Base-by-base conservation (phyloP, 2,329 filamentous ascomycete species). In the Botrytis galanthina region DNA sequence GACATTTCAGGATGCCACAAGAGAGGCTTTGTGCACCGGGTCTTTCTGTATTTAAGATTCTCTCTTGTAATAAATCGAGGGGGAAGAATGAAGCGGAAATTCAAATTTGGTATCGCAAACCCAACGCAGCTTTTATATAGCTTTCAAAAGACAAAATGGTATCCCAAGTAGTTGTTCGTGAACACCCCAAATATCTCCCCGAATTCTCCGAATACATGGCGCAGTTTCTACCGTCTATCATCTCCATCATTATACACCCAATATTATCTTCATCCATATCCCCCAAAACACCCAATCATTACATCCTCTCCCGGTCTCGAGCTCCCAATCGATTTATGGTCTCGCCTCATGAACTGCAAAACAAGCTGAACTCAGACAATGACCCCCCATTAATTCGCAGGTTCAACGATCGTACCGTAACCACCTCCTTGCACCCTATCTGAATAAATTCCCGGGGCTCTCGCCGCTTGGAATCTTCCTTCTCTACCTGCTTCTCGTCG, bases 351-450 rank as follows among this genome's bases (percentile, higher is more conserved):
- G 35, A 29, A 66, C 70, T 72, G 67, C 46, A 66, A 72, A 14
- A 67, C 44, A 68, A 42, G 42, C 66, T 22, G 59, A 44, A 54
- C 70, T 72, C 62, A 72, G 70, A 72, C 29, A 72, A 57, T 54
- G 44, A 4, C 37, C 35, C 51, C 59, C 44, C 44, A 32, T 57
- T 62, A 73, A 62, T 62, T 62, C 71, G 57, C 51, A 48, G 78
- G 78, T 67, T 80, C 79, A 26, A 77, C 78, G 74, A 81, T 81
- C 32, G 80, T 81, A 70, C 87, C 87, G 78, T 89, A 93, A 76
- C 90, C 91, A n/a, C 91, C 92, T 6, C 85, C 89, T 83, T 94
- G 91, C n/a, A 95, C 88, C 51, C 88, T 87, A 51, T 92, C 87
- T 78, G 89, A 92, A 81, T 91, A 95, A 29, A 95, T 87, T 42